These are phyloP conservation scores for Yamadazyma blattariae DNA, from an alignment of 1,139 yeast species.

Conservation along the genomic window DNA sequence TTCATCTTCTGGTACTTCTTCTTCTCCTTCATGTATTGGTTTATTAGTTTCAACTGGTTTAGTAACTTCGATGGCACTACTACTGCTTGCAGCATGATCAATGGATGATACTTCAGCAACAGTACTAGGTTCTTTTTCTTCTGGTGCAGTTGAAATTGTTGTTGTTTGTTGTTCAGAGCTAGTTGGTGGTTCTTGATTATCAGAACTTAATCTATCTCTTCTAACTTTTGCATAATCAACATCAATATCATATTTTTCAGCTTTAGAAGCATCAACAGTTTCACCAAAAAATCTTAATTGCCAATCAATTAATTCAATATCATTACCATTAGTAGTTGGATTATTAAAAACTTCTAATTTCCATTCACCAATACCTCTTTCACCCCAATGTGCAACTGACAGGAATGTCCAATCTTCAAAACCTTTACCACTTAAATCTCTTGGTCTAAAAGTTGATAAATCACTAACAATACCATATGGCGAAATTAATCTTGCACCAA, in stretches of 20 bases:
- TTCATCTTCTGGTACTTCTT: conserved; percentile 22
- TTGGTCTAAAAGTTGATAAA: conserved; percentile 67
- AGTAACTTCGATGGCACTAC: not conserved
- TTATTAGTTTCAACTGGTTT: not conserved
- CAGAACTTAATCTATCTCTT: conserved; percentile 22
- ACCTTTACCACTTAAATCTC: conserved; percentile 59
- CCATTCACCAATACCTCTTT: conserved; percentile 82
- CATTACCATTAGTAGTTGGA: conserved; percentile 18
- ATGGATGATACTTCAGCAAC: conserved; percentile 3
- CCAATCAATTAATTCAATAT: conserved; percentile 64
- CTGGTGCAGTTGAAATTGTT: conserved; percentile 3
- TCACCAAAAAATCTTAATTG: conserved; percentile 83
- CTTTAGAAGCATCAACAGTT: conserved; percentile 59
- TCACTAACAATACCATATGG: conserved; percentile 76
- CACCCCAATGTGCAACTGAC: conserved; percentile 99
- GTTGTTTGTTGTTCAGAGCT: conserved; percentile 3
- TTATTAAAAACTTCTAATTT: conserved; percentile 52
- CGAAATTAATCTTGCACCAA: conserved; percentile 62
- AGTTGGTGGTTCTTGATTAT: conserved; percentile 1
- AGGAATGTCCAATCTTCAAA: conserved; percentile 86
- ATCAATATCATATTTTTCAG: conserved; percentile 42
- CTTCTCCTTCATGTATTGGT: conserved; percentile 11
- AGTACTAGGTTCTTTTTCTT: not conserved
- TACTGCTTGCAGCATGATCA: conserved; percentile 1
- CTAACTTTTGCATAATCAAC: conserved; percentile 41